Conservation (phyloP, 257 asterid species). For the Echites panduratus region DNA sequence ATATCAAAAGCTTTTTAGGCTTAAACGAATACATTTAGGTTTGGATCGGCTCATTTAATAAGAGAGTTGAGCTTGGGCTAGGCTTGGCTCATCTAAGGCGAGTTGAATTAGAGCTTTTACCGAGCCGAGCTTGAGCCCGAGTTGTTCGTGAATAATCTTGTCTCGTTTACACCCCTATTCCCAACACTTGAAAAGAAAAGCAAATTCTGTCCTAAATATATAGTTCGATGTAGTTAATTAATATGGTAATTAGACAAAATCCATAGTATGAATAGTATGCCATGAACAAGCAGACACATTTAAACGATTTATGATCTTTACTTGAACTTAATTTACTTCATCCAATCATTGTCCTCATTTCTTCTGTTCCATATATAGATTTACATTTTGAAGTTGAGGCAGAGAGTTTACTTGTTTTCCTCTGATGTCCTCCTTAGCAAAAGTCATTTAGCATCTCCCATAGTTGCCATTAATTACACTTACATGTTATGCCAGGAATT, state of each 20-base stretch:
- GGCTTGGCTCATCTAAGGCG: too few species aligned
- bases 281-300: not conserved
- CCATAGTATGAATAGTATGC: not conserved
- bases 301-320: not conserved
- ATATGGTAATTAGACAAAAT: not conserved
- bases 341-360: not conserved
- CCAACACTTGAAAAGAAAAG: not conserved
- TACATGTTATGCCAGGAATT: not conserved
- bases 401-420: not conserved
- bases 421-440: not conserved
- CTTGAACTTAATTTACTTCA: not conserved
- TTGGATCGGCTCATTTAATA: too few species aligned
- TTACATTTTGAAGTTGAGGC: not conserved
- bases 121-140: too few species aligned
- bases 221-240: not conserved
- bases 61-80: too few species aligned
- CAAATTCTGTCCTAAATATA: not conserved
- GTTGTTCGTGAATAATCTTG: too few species aligned
- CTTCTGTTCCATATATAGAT: not conserved
- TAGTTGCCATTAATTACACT: not conserved
- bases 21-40: too few species aligned
- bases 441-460: not conserved
- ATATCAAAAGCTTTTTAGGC: too few species aligned
- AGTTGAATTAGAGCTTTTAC: too few species aligned
- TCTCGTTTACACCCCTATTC: too few species aligned